Evolutionary conservation across 2,329 filamentous ascomycete species (phyloP).

Genomic region (Coniochaeta sp.): DNA sequence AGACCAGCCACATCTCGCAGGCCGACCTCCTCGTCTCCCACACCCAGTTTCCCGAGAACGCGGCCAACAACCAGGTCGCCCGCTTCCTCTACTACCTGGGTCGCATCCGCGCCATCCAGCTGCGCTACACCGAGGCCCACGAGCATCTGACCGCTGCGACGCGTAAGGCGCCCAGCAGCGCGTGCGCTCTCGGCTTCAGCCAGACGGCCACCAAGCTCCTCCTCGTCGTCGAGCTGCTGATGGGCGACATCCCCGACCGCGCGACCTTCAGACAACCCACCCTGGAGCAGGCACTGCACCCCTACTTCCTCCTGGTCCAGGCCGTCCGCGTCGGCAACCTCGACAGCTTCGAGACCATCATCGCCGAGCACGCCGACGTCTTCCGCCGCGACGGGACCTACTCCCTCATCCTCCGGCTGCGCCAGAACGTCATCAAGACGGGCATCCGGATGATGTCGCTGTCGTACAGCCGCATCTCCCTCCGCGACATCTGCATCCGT

Average conservation of each 20-base stretch:
- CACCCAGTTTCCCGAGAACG: slow-evolving; percentile 88
- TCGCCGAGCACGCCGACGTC: slow-evolving; percentile 70
- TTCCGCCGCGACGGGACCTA: slow-evolving; percentile 95
- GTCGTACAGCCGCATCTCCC: slow-evolving; percentile 93
- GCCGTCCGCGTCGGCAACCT: slow-evolving; percentile 95
- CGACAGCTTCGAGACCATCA: slow-evolving; percentile 83
- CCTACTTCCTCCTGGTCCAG: slow-evolving; percentile 90
- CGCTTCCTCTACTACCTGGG: slow-evolving; percentile 96
- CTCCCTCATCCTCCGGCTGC: slow-evolving; percentile 85
- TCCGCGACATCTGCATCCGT: slow-evolving; percentile 94
- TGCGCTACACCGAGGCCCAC: slow-evolving; percentile 94
- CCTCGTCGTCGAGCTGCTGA: slow-evolving; percentile 89
- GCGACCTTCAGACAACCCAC: slow-evolving; percentile 85
- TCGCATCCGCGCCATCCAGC: slow-evolving; percentile 90
- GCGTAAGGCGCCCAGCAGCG: slow-evolving; percentile 86
- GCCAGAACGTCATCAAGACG: slow-evolving; percentile 99
- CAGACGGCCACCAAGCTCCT: slow-evolving; percentile 96
- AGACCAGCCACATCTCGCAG: slow-evolving; percentile 93
- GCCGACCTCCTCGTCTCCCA: slow-evolving; percentile 93
- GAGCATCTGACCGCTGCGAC: slow-evolving; percentile 89
- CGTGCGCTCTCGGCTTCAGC: slow-evolving; percentile 86
- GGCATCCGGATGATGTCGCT: slow-evolving; percentile 99
- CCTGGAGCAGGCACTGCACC: slow-evolving; percentile 80
- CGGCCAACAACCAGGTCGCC: slow-evolving; percentile 96
- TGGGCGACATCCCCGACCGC: slow-evolving; percentile 97